Evolutionary conservation across 805 yeast genomes (phyloP).

Genomic region (Wickerhamiella alocasiicola): DNA sequence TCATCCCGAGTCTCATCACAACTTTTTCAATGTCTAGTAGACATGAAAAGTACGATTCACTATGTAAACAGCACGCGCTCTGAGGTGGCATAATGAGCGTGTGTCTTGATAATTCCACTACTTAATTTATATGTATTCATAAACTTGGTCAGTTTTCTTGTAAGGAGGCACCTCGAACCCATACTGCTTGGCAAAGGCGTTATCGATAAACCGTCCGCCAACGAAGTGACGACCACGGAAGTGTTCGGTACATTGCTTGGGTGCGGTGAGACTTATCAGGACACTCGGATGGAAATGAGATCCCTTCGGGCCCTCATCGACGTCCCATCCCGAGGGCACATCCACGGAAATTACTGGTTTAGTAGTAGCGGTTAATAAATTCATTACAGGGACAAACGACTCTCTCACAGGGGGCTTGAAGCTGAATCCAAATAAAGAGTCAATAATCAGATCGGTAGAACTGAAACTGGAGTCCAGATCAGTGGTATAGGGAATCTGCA

Average conservation of each 20-base stretch:
- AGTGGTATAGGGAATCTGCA: constrained; percentile 42
- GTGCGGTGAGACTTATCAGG: constrained; percentile 80
- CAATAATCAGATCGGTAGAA: constrained; percentile 45
- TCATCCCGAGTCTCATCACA: no score
- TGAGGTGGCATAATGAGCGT: no score
- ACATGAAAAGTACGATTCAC: no score
- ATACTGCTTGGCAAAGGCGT: constrained; percentile 55
- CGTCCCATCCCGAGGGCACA: constrained; percentile 96
- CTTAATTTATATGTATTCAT: constrained; percentile 18
- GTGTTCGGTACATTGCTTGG: constrained; percentile 67
- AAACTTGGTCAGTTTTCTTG: constrained; percentile 45
- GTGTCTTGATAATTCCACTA: no score
- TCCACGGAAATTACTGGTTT: constrained; percentile 72
- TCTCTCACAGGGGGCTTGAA: constrained; percentile 77
- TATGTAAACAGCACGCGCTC: no score
- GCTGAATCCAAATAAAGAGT: constrained; percentile 86
- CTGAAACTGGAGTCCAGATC: constrained; percentile 29
- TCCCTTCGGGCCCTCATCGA: constrained; percentile 62
- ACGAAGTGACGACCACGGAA: constrained; percentile 55
- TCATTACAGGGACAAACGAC: constrained; percentile 49
- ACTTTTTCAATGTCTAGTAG: no score
- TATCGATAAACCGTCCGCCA: constrained; percentile 80
- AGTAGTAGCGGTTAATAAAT: constrained; percentile 29
- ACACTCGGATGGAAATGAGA: constrained; percentile 46
- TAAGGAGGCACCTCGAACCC: constrained; percentile 55